phyloP scores from a whole-genome alignment of 2,329 filamentous ascomycete genomes.

The Pseudohalonectria lignicola region DNA sequence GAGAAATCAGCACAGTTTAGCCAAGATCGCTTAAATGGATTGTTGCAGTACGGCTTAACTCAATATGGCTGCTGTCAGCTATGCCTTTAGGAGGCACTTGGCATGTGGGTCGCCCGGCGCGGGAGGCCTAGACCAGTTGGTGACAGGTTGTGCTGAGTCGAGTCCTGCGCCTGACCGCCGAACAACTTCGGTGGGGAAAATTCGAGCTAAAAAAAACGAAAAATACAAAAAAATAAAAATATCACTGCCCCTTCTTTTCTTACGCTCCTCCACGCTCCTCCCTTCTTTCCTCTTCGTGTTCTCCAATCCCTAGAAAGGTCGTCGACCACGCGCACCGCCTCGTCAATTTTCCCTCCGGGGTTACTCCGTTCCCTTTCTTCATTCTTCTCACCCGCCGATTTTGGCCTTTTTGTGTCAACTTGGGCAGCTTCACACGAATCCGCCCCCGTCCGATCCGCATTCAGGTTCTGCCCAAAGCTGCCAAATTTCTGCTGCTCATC shows the following conservation, averaged over 20 bases:
- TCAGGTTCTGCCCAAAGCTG: not conserved
- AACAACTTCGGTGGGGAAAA: too few relatives aligned
- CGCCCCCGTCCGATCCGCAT: not conserved
- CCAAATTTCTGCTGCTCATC: not conserved
- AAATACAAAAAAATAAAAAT: conserved; percentile 1
- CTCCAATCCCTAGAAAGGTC: not conserved
- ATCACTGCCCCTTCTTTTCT: not conserved
- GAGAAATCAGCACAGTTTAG: too few relatives aligned
- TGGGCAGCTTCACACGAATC: not conserved
- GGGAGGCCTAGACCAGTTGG: too few relatives aligned
- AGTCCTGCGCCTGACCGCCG: too few relatives aligned
- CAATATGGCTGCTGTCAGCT: too few relatives aligned
- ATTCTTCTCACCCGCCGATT: conserved; percentile 4
- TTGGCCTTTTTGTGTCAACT: conserved; percentile 1
- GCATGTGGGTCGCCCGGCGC: too few relatives aligned
- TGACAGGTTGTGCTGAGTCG: too few relatives aligned
- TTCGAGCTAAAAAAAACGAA: conserved; percentile 1
- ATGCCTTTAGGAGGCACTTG: too few relatives aligned
- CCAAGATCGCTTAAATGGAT: too few relatives aligned
- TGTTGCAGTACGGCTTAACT: too few relatives aligned
- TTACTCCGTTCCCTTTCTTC: conserved; percentile 4
- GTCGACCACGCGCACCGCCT: conserved; percentile 1
- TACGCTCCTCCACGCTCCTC: conserved; percentile 12
- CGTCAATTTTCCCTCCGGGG: conserved; percentile 5
- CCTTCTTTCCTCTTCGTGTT: conserved; percentile 10